Conservation (phyloP, 192 early-diverging fungal species). For the Obelidium mucronatum region DNA sequence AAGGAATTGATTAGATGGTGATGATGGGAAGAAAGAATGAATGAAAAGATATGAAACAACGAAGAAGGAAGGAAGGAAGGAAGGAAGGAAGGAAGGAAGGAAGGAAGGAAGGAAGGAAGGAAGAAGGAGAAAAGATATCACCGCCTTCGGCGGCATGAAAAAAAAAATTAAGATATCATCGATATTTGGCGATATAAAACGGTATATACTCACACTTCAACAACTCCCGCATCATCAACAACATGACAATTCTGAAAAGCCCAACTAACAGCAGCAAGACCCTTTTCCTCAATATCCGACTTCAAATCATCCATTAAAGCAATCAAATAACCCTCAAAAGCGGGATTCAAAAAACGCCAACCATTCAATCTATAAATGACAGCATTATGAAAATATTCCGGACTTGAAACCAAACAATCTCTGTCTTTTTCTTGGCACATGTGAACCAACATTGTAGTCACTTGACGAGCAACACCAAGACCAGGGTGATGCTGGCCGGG, state of each 20-base stretch:
- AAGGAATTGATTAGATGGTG: too few species aligned
- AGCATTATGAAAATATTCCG: constrained; percentile 36
- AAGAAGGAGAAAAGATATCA: too few species aligned
- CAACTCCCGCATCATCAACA: constrained; percentile 1
- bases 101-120: too few species aligned
- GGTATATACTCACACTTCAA: constrained; percentile 35
- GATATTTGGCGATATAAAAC: not conserved
- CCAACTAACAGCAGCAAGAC: constrained; percentile 27
- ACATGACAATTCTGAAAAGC: constrained; percentile 30
- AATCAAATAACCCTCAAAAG: constrained; percentile 31
- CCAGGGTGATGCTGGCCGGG: constrained; percentile 36
- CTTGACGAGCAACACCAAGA: constrained; percentile 21
- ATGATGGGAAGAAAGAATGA: too few species aligned
- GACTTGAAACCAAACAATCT: constrained; percentile 25
- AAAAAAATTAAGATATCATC: not conserved
- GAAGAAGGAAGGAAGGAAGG: too few species aligned
- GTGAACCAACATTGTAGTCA: constrained; percentile 27
- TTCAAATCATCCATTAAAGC: constrained; percentile 20
- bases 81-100: too few species aligned
- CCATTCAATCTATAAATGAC: constrained; percentile 17
- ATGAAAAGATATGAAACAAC: too few species aligned
- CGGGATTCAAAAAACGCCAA: constrained; percentile 34
- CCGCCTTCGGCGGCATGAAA: too few species aligned
- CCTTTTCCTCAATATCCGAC: constrained; percentile 13
- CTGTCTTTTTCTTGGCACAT: constrained; percentile 26